Percentiles rank a stretch among this genome's conserved stretches.
Conservation (phyloP, 192 early-diverging fungal species). For the Spizellomyces sp. region DNA sequence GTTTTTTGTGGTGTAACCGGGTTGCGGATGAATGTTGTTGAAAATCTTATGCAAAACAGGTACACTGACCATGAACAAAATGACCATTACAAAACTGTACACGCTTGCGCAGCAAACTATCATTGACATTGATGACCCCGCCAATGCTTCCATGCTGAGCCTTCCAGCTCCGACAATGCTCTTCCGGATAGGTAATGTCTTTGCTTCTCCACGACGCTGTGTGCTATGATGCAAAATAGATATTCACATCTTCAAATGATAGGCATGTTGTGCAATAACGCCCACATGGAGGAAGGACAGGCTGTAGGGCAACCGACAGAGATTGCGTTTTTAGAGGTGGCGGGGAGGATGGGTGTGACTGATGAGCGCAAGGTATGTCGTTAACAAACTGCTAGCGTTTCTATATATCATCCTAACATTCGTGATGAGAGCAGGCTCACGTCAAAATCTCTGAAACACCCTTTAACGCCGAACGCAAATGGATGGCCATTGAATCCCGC, state of each 20-base stretch:
- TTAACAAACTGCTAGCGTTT: background rate
- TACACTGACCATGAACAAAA: slow-evolving; percentile 93
- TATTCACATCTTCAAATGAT: background rate
- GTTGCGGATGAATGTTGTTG: background rate
- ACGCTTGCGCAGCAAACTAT: slow-evolving; percentile 51
- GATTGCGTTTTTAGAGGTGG: slow-evolving; percentile 83
- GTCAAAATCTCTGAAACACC: slow-evolving; percentile 73
- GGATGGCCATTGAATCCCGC: slow-evolving; percentile 77
- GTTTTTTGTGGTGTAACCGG: background rate
- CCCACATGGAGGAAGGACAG: slow-evolving; percentile 71
- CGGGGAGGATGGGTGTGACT: slow-evolving; percentile 53
- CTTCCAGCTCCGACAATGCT: slow-evolving; percentile 55
- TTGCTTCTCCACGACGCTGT: background rate
- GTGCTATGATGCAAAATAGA: background rate
- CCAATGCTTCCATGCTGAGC: slow-evolving; percentile 45
- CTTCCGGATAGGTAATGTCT: slow-evolving; percentile 21
- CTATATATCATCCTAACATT: slow-evolving; percentile 5
- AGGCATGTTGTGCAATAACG: slow-evolving; percentile 93
- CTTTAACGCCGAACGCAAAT: slow-evolving; percentile 93
- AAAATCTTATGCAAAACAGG: slow-evolving; percentile 37
- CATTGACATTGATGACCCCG: slow-evolving; percentile 45
- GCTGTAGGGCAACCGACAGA: slow-evolving; percentile 93
- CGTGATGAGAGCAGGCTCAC: background rate
- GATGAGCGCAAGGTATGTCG: slow-evolving; percentile 74
- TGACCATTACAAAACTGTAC: slow-evolving; percentile 88